Percentiles rank a stretch among this genome's conserved stretches.
Evolutionary conservation across 2,329 filamentous ascomycete species (phyloP).

Genomic region (Allantophomopsis lycopodina): DNA sequence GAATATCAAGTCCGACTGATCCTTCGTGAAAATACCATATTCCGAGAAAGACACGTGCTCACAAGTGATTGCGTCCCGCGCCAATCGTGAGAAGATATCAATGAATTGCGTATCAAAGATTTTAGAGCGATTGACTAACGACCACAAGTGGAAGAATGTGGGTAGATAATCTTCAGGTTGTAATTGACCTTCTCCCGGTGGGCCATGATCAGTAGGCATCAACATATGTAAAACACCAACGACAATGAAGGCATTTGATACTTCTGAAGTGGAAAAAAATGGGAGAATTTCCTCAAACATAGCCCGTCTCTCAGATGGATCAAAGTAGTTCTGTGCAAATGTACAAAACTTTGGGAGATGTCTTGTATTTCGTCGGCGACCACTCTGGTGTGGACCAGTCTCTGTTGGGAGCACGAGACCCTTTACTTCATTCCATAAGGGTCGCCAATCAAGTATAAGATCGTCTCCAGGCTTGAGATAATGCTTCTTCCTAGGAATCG

Average conservation of each 20-base stretch:
- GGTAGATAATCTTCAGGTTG: constrained; percentile 81
- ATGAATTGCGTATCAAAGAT: constrained; percentile 76
- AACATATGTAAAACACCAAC: constrained; percentile 75
- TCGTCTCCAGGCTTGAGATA: constrained; percentile 87
- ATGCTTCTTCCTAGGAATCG: constrained; percentile 63
- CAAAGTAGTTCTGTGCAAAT: constrained; percentile 85
- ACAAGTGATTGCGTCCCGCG: constrained; percentile 68
- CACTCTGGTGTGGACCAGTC: constrained; percentile 49
- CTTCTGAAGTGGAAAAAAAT: constrained; percentile 87
- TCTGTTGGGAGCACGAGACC: constrained; percentile 79
- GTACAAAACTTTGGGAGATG: constrained; percentile 77
- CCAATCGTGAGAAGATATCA: constrained; percentile 77
- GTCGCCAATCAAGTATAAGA: constrained; percentile 83
- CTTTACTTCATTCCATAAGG: constrained; percentile 87
- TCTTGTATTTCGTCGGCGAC: constrained; percentile 40
- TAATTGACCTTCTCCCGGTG: constrained; percentile 58
- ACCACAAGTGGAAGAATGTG: constrained; percentile 95
- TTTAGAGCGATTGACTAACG: constrained; percentile 79
- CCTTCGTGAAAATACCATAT: constrained; percentile 81
- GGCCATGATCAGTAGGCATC: constrained; percentile 70
- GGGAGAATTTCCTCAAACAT: constrained; percentile 72
- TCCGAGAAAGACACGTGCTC: constrained; percentile 67
- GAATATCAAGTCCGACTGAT: constrained; percentile 87
- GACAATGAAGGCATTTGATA: constrained; percentile 89
- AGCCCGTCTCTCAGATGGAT: constrained; percentile 69